A percentile compares a stretch with the other conserved stretches of the same genome.
phyloP scores from a whole-genome alignment of 495 filamentous ascomycete species.

The Neurospora africana region DNA sequence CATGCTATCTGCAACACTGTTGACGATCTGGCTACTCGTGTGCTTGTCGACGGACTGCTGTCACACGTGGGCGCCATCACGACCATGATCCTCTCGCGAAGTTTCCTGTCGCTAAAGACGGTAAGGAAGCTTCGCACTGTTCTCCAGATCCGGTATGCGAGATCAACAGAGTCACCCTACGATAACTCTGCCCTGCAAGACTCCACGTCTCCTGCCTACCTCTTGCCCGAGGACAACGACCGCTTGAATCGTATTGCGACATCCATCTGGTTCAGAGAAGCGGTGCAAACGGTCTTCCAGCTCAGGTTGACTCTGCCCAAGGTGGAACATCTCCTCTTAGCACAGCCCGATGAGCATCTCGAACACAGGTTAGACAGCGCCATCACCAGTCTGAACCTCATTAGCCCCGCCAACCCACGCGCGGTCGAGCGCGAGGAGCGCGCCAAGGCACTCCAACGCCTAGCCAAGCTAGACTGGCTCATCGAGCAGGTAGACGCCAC shows the following conservation, averaged over 20 bases:
- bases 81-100: slow-evolving; percentile 6
- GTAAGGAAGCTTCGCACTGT: slow-evolving; percentile 6
- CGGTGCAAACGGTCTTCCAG: neutral
- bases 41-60: slow-evolving; percentile 19
- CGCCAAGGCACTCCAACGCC: neutral
- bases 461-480: slow-evolving; percentile 5
- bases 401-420: neutral
- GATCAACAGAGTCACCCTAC: neutral
- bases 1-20: slow-evolving; percentile 17
- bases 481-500: neutral
- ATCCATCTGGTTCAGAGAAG: slow-evolving; percentile 11
- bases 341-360: neutral
- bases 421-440: neutral
- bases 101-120: neutral
- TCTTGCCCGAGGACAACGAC: neutral
- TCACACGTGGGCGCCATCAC: slow-evolving; percentile 14
- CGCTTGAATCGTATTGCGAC: slow-evolving; percentile 6
- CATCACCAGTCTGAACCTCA: neutral
- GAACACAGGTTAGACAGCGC: neutral
- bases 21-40: slow-evolving; percentile 17
- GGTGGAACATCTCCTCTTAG: neutral
- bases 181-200: neutral
- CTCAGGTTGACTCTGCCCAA: neutral
- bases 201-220: neutral
- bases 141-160: slow-evolving; percentile 4